Evolutionary conservation across 768 basidiomycete genomes (phyloP).

Genomic region (Pholiota microspora): DNA sequence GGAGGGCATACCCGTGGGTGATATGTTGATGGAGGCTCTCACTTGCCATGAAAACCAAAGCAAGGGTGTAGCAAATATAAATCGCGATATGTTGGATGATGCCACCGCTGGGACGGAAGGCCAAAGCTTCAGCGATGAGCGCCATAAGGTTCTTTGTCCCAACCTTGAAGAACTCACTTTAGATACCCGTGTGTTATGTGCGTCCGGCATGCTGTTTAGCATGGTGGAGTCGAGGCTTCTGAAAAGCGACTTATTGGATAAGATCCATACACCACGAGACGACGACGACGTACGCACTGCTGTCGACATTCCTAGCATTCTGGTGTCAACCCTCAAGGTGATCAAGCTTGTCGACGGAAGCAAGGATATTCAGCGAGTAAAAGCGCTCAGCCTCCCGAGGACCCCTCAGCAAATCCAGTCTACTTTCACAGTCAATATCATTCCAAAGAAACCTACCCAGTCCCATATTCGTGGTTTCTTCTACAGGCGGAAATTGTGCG

Average conservation of each 20-base stretch:
- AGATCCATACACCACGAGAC: not conserved
- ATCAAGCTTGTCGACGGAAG: conserved; percentile 19
- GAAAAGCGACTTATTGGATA: not conserved
- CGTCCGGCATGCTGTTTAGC: conserved; percentile 16
- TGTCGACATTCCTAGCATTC: not conserved
- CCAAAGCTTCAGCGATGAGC: not conserved
- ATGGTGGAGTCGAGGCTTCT: conserved; percentile 25
- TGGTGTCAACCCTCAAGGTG: conserved; percentile 9
- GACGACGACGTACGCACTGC: not conserved
- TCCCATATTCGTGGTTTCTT: conserved; percentile 14
- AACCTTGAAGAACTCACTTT: conserved; percentile 22
- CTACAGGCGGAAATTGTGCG: conserved; percentile 22
- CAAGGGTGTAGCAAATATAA: not conserved
- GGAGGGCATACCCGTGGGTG: conserved; percentile 23
- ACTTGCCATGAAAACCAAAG: conserved; percentile 12
- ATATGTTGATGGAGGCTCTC: conserved; percentile 20
- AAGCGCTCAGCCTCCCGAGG: conserved; percentile 10
- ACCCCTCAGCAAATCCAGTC: not conserved
- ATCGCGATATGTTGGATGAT: not conserved
- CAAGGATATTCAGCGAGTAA: conserved; percentile 16
- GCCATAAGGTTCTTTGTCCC: conserved; percentile 15
- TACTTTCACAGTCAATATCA: conserved; percentile 12
- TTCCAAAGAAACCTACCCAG: conserved; percentile 14
- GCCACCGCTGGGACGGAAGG: not conserved
- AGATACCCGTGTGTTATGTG: conserved; percentile 20